phyloP scores from a whole-genome alignment of 2,329 filamentous ascomycete genomes.

The Gliomastix tumulicola region DNA sequence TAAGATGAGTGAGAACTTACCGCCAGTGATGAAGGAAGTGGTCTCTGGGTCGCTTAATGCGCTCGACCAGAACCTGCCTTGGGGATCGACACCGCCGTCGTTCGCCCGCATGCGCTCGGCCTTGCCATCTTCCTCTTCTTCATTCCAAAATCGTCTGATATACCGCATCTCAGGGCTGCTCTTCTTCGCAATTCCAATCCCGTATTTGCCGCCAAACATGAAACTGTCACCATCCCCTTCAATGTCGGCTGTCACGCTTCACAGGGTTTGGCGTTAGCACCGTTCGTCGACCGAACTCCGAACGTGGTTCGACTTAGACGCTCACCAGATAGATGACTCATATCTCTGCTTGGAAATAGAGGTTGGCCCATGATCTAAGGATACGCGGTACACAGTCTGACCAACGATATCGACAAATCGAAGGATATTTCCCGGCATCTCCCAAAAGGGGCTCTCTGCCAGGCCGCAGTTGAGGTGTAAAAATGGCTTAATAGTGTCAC shows the following conservation, averaged over 20 bases:
- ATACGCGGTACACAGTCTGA: constrained; percentile 7
- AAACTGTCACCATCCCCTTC: constrained; percentile 7
- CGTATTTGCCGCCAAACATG: constrained; percentile 10
- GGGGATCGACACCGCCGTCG: constrained; percentile 9
- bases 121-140: constrained; percentile 8
- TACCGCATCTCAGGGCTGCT: constrained; percentile 1
- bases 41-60: constrained; percentile 7
- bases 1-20: too few relatives aligned
- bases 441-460: constrained; percentile 8
- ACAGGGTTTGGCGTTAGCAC: neutral
- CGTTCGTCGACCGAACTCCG: neutral
- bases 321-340: constrained; percentile 8
- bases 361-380: constrained; percentile 6
- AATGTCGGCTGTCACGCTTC: constrained; percentile 8
- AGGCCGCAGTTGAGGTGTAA: constrained; percentile 9
- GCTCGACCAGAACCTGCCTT: constrained; percentile 9
- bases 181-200: constrained; percentile 8
- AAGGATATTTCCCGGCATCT: constrained; percentile 8
- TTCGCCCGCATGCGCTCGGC: constrained; percentile 8
- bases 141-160: constrained; percentile 5
- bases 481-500: constrained; percentile 6
- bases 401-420: constrained; percentile 11
- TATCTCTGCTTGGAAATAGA: constrained; percentile 7
- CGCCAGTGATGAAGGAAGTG: constrained; percentile 5
- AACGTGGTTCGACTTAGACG: neutral